Conservation (phyloP, 1,139 yeast genomes). For the Magnusiomyces paraingens region DNA sequence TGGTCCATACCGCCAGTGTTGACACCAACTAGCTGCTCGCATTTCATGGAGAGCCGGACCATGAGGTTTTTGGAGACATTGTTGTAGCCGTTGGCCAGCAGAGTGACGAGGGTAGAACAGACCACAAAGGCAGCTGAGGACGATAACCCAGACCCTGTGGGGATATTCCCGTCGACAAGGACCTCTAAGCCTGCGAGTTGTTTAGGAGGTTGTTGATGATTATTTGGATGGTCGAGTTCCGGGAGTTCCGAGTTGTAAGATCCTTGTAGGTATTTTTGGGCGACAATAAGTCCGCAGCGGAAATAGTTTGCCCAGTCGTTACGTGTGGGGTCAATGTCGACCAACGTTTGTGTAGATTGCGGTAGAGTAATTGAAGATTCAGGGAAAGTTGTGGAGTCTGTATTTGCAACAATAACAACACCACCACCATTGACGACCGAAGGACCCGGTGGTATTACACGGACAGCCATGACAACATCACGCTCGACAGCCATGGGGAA, state of each 20-base stretch:
- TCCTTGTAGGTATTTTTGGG: conserved; percentile 42
- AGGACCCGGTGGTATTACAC: conserved; percentile 14
- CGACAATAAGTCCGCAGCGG: conserved; percentile 60
- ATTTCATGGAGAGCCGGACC: conserved; percentile 56
- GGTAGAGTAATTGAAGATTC: conserved; percentile 40
- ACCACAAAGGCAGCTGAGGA: conserved; percentile 72
- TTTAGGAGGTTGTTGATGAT: not conserved
- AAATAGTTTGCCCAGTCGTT: conserved; percentile 64
- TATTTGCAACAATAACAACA: conserved; percentile 48
- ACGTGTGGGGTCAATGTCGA: conserved; percentile 44
- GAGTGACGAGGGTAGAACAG: conserved; percentile 53
- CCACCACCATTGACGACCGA: conserved; percentile 9
- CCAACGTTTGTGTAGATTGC: conserved; percentile 35
- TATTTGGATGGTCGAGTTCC: conserved; percentile 6
- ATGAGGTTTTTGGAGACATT: conserved; percentile 46
- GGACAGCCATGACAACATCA: conserved; percentile 56
- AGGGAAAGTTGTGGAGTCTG: conserved; percentile 36
- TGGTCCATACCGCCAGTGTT: conserved; percentile 80
- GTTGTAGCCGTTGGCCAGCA: conserved; percentile 47
- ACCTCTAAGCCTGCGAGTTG: conserved; percentile 44
- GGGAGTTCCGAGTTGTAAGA: conserved; percentile 5
- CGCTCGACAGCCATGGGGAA: conserved; percentile 72
- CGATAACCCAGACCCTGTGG: conserved; percentile 67
- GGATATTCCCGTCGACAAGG: conserved; percentile 58
- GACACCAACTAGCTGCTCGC: conserved; percentile 69